Conservation (phyloP, 2,329 filamentous ascomycete genomes). For the Didymella segeticola region DNA sequence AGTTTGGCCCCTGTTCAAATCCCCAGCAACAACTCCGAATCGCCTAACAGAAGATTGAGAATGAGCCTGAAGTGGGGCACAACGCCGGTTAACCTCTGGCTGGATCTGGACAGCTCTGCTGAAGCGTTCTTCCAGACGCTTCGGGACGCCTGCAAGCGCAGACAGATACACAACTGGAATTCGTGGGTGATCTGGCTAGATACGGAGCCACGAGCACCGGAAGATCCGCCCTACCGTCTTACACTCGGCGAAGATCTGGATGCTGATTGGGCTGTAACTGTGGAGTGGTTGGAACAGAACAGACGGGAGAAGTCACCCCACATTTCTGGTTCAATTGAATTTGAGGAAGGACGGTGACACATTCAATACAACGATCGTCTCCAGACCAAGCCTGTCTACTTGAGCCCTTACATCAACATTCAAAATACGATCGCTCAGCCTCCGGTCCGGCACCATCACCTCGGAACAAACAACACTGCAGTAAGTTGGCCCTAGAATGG, state of each 20-base stretch:
- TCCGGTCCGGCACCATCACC: not conserved
- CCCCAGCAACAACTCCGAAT: not conserved
- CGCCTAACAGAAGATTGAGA: not conserved
- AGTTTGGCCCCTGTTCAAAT: not conserved
- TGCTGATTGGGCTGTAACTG: not conserved
- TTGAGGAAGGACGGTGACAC: not conserved
- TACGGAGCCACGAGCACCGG: not conserved
- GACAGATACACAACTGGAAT: not conserved
- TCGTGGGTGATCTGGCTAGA: not conserved
- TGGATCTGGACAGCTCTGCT: not conserved
- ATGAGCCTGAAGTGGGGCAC: slow-evolving; percentile 1
- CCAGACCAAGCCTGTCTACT: not conserved
- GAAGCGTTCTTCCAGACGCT: not conserved
- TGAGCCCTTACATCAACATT: not conserved
- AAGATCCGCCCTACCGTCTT: not conserved
- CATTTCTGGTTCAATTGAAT: not conserved
- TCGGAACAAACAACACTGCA: not conserved
- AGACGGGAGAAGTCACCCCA: not conserved
- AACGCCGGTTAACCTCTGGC: not conserved
- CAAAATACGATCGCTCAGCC: not conserved
- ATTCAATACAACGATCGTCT: not conserved
- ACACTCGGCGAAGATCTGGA: slow-evolving; percentile 1
- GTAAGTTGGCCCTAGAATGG: no score
- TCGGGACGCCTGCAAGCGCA: not conserved
- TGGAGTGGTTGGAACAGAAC: slow-evolving; percentile 1